These are phyloP conservation scores for Hypomontagnella submonticulosa DNA, from an alignment of 495 filamentous ascomycete species.

Conservation along the genomic window DNA sequence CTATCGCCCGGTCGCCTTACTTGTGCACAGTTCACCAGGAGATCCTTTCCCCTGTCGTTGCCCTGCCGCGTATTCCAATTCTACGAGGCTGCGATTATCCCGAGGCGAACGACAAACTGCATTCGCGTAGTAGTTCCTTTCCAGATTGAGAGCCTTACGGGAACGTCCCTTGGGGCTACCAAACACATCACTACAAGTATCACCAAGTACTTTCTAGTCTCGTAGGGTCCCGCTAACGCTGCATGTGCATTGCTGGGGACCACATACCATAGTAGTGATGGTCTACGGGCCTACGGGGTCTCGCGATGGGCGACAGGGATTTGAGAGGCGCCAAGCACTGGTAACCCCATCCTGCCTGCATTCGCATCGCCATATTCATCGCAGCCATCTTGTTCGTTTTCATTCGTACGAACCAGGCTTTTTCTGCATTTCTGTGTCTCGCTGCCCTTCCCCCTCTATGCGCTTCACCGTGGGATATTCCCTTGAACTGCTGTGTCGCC, in stretches of 20 bases:
- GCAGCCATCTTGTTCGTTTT: conserved; percentile 32
- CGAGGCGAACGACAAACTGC: conserved; percentile 27
- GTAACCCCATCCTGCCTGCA: conserved; percentile 42
- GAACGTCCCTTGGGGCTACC: conserved; percentile 22
- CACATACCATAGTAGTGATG: conserved; percentile 41
- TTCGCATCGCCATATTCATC: conserved; percentile 43
- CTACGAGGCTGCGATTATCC: conserved; percentile 20
- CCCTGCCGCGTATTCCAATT: conserved; percentile 18
- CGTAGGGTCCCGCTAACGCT: conserved; percentile 40
- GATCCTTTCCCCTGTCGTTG: conserved; percentile 33
- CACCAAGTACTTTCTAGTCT: conserved; percentile 43
- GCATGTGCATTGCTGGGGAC: conserved; percentile 44
- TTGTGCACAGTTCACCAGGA: conserved; percentile 25
- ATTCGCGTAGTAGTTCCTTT: conserved; percentile 25
- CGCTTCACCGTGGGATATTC: conserved; percentile 31
- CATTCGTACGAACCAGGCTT: conserved; percentile 17
- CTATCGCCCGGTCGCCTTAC: conserved; percentile 16
- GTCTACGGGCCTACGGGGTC: conserved; percentile 29
- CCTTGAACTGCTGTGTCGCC: conserved; percentile 30
- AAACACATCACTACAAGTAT: conserved; percentile 44
- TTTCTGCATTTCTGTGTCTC: conserved; percentile 14
- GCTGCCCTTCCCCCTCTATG: conserved; percentile 13
- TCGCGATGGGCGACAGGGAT: conserved; percentile 43
- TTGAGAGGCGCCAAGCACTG: conserved; percentile 46
- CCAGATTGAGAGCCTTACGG: conserved; percentile 26